These are phyloP conservation scores for Antitrichia curtipendula DNA, from an alignment of 225 moss, liverwort and hornwort genomes.

Conservation along the genomic window DNA sequence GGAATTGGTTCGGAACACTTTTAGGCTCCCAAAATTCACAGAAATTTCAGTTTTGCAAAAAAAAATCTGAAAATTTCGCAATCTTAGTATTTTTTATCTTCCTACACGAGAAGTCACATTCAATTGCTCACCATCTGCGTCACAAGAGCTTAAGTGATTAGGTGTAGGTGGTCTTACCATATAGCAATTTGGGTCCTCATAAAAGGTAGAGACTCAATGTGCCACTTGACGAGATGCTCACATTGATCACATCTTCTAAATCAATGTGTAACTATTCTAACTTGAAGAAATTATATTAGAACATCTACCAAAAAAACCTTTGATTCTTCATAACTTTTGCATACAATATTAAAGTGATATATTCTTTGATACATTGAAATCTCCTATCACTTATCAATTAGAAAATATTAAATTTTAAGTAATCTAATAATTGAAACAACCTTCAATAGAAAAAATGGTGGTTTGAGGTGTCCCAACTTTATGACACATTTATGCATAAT, in stretches of 20 bases:
- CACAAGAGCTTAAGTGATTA: too few relatives aligned
- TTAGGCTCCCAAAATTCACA: too few relatives aligned
- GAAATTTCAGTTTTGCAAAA: too few relatives aligned
- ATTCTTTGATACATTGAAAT: neutral
- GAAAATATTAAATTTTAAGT: neutral
- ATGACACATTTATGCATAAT: neutral
- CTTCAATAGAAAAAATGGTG: neutral
- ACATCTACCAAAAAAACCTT: neutral
- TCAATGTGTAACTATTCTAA: neutral
- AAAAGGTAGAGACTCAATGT: neutral
- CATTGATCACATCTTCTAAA: neutral
- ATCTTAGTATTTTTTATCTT: too few relatives aligned
- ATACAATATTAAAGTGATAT: neutral
- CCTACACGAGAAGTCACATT: too few relatives aligned
- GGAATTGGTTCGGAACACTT: too few relatives aligned
- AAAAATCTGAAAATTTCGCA: too few relatives aligned
- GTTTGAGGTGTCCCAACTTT: accelerated
- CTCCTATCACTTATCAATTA: neutral
- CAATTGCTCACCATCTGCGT: too few relatives aligned
- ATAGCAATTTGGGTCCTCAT: accelerated
- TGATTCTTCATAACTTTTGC: neutral
- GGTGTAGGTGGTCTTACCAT: too few relatives aligned
- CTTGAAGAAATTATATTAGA: neutral
- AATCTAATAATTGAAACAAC: neutral
- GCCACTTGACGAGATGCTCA: neutral